Conservation (phyloP, 805 yeast species). For the Myxozyma neotropica region DNA sequence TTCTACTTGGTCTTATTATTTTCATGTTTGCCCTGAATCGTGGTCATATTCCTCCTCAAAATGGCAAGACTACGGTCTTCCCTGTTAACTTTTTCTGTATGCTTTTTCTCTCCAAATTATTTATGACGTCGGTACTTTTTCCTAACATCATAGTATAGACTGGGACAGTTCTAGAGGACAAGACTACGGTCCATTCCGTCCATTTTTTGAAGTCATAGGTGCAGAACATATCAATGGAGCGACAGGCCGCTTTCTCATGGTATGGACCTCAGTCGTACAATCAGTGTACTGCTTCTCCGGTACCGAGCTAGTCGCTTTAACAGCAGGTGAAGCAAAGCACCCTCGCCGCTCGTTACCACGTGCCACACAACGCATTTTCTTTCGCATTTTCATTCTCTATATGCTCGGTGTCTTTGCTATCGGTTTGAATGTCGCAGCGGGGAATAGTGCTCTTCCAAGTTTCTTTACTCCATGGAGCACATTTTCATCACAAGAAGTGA, state of each 20-base stretch:
- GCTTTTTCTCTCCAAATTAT: not conserved
- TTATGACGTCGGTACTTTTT: not conserved
- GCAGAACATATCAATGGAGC: constrained; percentile 18
- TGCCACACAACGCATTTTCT: constrained; percentile 78
- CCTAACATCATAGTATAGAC: constrained; percentile 1
- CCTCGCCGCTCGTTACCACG: constrained; percentile 69
- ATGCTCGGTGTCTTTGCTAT: constrained; percentile 57
- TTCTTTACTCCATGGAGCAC: constrained; percentile 45
- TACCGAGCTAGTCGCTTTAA: constrained; percentile 70
- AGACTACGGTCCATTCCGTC: constrained; percentile 30
- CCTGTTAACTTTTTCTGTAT: constrained; percentile 25
- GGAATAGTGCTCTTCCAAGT: constrained; percentile 16
- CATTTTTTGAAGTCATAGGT: constrained; percentile 15
- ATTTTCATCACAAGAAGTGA: constrained; percentile 44
- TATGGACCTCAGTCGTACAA: constrained; percentile 68
- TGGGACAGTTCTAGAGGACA: constrained; percentile 16
- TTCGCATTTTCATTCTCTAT: constrained; percentile 75
- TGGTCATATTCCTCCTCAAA: constrained; percentile 41
- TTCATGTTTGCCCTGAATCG: constrained; percentile 57
- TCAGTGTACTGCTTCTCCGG: constrained; percentile 80
- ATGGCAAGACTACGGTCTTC: constrained; percentile 17
- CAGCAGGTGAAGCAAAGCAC: constrained; percentile 74
- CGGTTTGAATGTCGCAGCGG: constrained; percentile 59
- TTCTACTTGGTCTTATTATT: constrained; percentile 61
- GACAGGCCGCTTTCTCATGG: constrained; percentile 57